A percentile compares a stretch with the other conserved stretches of the same genome.
These are phyloP conservation scores for Didymosphaeria variabile DNA, from an alignment of 2,329 filamentous ascomycete genomes.

Conservation along the genomic window DNA sequence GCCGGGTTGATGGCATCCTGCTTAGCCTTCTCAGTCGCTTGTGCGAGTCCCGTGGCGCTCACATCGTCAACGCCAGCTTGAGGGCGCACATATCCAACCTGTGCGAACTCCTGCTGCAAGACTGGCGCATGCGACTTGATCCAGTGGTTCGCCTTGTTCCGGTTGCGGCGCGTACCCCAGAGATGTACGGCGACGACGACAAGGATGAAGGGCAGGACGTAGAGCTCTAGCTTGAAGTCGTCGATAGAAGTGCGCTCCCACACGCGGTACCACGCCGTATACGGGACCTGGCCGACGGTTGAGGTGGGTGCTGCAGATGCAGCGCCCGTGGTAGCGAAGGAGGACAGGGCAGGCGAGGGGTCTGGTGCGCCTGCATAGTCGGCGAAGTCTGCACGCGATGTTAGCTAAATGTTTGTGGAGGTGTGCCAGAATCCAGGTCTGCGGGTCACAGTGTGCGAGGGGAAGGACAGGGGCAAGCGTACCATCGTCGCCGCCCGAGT, in stretches of 20 bases:
- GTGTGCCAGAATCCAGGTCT: constrained; percentile 20
- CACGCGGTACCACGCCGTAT: constrained; percentile 95
- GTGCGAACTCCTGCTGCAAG: constrained; percentile 82
- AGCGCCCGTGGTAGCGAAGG: constrained; percentile 45
- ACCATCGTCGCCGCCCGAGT: constrained; percentile 70
- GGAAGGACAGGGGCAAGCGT: constrained; percentile 45
- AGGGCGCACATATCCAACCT: constrained; percentile 77
- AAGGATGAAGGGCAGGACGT: constrained; percentile 78
- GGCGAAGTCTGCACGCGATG: constrained; percentile 76
- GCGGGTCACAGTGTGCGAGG: constrained; percentile 23
- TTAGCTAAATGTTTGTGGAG: constrained; percentile 14
- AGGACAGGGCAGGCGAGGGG: constrained; percentile 63
- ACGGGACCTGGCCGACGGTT: constrained; percentile 64
- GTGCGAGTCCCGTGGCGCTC: constrained; percentile 52
- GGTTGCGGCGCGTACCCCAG: constrained; percentile 82
- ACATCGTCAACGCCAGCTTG: constrained; percentile 55
- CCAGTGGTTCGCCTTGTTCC: constrained; percentile 82
- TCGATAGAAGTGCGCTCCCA: constrained; percentile 86
- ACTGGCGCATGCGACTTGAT: constrained; percentile 75
- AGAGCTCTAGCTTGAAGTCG: constrained; percentile 88
- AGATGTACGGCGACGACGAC: constrained; percentile 81
- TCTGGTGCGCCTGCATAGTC: constrained; percentile 86
- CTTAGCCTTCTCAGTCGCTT: constrained; percentile 46
- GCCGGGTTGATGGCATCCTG: constrained; percentile 61
- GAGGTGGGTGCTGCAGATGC: constrained; percentile 51